Percentiles rank a stretch among this genome's conserved stretches.
Evolutionary conservation across 2,329 filamentous ascomycete species (phyloP).

Genomic region (Phaeophleospora eucalypticola): DNA sequence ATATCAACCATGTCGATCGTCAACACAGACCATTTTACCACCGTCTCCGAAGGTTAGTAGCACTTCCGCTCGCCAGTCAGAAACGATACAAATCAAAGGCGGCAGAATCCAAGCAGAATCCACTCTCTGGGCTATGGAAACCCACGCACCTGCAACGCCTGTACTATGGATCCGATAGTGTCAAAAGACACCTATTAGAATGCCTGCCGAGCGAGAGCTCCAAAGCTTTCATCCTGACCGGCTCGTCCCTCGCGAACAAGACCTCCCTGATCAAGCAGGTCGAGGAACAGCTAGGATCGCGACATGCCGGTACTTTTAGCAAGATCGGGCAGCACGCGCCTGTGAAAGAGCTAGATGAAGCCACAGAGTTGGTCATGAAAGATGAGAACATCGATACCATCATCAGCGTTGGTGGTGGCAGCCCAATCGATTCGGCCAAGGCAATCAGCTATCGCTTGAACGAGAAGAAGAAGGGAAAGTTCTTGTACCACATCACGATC

Average conservation of each 20-base stretch:
- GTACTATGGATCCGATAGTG: conserved; percentile 48
- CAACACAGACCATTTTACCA: neutral
- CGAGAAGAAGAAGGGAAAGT: conserved; percentile 37
- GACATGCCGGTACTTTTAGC: conserved; percentile 54
- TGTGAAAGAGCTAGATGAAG: conserved; percentile 51
- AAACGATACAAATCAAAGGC: conserved; percentile 36
- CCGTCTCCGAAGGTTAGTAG: conserved; percentile 21
- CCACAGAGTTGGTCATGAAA: conserved; percentile 44
- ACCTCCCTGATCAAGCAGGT: conserved; percentile 51
- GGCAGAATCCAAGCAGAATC: conserved; percentile 40
- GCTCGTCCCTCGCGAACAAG: conserved; percentile 51
- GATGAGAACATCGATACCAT: conserved; percentile 51
- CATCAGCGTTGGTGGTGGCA: conserved; percentile 53
- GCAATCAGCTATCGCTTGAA: conserved; percentile 44
- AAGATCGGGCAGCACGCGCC: conserved; percentile 55
- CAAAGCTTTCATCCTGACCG: conserved; percentile 57
- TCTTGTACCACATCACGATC: conserved; percentile 46
- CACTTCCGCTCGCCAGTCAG: conserved; percentile 2
- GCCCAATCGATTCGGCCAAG: conserved; percentile 52
- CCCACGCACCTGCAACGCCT: conserved; percentile 48
- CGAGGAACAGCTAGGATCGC: conserved; percentile 46
- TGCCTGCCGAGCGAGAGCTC: conserved; percentile 43
- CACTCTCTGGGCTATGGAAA: conserved; percentile 49
- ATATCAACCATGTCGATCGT: no score
- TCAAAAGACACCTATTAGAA: conserved; percentile 45